Base-by-base conservation (phyloP, 73 alveolate genomes). In the Paramecium sonneborni region DNA sequence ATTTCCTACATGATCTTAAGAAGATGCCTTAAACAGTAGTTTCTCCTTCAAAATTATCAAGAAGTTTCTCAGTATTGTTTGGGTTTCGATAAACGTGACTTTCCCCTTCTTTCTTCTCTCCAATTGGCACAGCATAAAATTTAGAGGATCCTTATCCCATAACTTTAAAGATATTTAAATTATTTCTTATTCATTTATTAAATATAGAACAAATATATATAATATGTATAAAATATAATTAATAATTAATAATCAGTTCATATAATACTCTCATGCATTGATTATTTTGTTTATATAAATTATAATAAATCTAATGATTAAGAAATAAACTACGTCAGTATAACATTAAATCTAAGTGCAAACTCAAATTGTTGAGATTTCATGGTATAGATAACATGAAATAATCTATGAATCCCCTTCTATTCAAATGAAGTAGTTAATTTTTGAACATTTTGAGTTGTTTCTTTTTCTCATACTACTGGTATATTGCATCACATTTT, bases 41-140 rank as follows among this genome's bases (percentile, higher is more conserved):
- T 44, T 79, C 69, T 21, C 90, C 90, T 30, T 79, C 46, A 21
- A 79, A 79, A 20, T 46, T 23, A 79, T 79, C 70, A 14, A 88
- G 34, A 30, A 68, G 70, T 23, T 34, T 57, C 5, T 95, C 90
- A 39, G 87, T 93, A 92, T 85, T 67, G 39, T 85, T 92, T 3
- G 97, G 96, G 58, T 94, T 84, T 38, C 98, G 74, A 89, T 93
- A 89, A 46, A 85, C 93, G 34, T 87, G 96, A 6, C 97, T 92
- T 85, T 94, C 97, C 39, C 98, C 98, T 23, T 35, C 93, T 57
- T 92, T 88, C 93, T 95, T 90, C 48, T 94, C 96, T 56, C 96
- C 86, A 5, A 95, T 88, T 34, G 93, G 94, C 1, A 92, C 97
- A n/a, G 97, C 85, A 35, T 95, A 95, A 93, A 74, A 92, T 23